Evolutionary conservation across 441 rosid species (phyloP).

Genomic region (Iberis amara): DNA sequence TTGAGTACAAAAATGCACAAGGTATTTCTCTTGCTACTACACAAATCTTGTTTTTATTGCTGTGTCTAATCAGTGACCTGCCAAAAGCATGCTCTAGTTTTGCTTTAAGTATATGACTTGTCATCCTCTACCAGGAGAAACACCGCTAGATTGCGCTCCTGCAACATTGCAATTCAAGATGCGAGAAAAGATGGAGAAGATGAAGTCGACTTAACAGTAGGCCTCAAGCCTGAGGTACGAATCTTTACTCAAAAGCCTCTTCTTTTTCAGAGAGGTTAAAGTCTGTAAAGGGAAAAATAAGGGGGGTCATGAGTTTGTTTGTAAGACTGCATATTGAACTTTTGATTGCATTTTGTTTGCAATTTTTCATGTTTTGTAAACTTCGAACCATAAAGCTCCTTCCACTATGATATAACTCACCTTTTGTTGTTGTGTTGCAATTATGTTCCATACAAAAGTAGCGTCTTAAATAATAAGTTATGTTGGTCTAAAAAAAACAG

Average conservation of each 20-base stretch:
- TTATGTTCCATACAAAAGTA: too few relatives aligned
- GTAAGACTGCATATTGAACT: neutral
- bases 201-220: conserved; percentile 20
- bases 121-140: conserved; percentile 49
- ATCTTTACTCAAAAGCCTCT: neutral
- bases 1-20: conserved; percentile 76
- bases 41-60: conserved; percentile 13
- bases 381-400: neutral
- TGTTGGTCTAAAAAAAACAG: too few relatives aligned
- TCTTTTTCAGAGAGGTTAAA: neutral
- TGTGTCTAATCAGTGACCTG: neutral
- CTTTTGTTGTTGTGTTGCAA: neutral
- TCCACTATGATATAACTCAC: neutral
- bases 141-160: conserved; percentile 86
- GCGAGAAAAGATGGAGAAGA: conserved; percentile 53
- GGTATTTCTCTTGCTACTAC: conserved; percentile 39
- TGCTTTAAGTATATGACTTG: neutral
- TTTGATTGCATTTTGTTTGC: neutral
- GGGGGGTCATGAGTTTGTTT: neutral
- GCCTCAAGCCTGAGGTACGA: neutral
- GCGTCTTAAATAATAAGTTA: too few relatives aligned
- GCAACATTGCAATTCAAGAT: conserved; percentile 85
- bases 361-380: neutral
- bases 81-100: neutral
- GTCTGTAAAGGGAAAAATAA: neutral